These are phyloP conservation scores for Digitaria exilis DNA, from an alignment of 202 grass and related monocot genomes.

Conservation along the genomic window DNA sequence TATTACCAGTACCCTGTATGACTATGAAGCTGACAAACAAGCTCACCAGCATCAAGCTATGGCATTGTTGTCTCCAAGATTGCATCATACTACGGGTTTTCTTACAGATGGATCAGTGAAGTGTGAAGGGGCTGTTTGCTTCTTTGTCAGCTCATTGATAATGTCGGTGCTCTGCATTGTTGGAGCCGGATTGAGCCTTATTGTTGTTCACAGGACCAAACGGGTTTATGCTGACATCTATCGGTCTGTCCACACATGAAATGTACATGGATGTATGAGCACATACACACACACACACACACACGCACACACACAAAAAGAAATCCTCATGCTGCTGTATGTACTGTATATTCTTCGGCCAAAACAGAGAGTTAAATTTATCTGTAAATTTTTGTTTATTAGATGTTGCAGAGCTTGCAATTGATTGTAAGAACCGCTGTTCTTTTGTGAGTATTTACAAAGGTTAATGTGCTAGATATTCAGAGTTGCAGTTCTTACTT, in stretches of 20 bases:
- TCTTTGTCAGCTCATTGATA: slow-evolving; percentile 71
- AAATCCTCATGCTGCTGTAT: slow-evolving; percentile 22
- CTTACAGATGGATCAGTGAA: slow-evolving; percentile 45
- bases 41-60: slow-evolving; percentile 16
- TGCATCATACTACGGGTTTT: slow-evolving; percentile 11
- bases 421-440: not conserved
- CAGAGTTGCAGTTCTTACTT: not conserved
- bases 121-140: slow-evolving; percentile 65
- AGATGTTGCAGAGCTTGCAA: slow-evolving; percentile 11
- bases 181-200: slow-evolving; percentile 54
- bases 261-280: not conserved
- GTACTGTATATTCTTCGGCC: not conserved
- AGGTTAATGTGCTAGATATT: too few relatives aligned
- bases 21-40: slow-evolving; percentile 76
- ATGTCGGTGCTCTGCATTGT: slow-evolving; percentile 67
- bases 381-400: not conserved
- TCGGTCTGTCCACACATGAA: slow-evolving; percentile 40
- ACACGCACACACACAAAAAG: too few relatives aligned
- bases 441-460: not conserved
- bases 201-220: slow-evolving; percentile 67
- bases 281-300: too few relatives aligned
- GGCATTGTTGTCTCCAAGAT: not conserved
- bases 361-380: not conserved
- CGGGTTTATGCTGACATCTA: slow-evolving; percentile 60
- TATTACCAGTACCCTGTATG: slow-evolving; percentile 66